Evolutionary conservation across 495 filamentous ascomycete genomes (phyloP).

Genomic region (Aspergillus homomorphus): DNA sequence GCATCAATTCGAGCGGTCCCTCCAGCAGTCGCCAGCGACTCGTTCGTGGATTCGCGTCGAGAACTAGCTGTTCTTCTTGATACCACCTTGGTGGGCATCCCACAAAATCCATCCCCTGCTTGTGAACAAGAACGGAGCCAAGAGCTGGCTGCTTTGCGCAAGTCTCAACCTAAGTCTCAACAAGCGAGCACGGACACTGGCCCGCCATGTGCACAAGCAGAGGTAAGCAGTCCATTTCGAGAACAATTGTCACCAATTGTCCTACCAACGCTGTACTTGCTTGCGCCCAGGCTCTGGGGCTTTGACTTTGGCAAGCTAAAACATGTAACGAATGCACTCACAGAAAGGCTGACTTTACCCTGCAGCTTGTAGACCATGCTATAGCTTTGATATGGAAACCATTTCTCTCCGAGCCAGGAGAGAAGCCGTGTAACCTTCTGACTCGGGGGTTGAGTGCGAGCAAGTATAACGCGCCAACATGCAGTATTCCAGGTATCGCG

Average conservation of each 20-base stretch:
- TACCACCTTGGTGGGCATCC: constrained; percentile 60
- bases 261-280: not conserved
- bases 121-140: constrained; percentile 44
- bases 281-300: not conserved
- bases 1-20: constrained; percentile 26
- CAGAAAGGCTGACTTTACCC: constrained; percentile 22
- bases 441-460: constrained; percentile 66
- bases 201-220: constrained; percentile 50
- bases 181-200: constrained; percentile 36
- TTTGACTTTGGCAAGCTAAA: not conserved
- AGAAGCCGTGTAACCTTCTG: constrained; percentile 68
- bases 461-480: constrained; percentile 29
- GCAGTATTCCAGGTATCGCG: constrained; percentile 52
- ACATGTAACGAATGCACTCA: not conserved
- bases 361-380: constrained; percentile 79
- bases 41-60: not conserved
- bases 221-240: constrained; percentile 43
- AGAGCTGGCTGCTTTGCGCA: constrained; percentile 62
- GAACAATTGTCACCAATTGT: not conserved
- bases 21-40: not conserved
- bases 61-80: constrained; percentile 60
- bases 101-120: constrained; percentile 29
- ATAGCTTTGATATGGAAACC: constrained; percentile 72
- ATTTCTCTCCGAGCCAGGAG: constrained; percentile 31
- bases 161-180: constrained; percentile 30